Evolutionary conservation across 352 stramenopile genomes (phyloP), one percentile per base, ranked within the genome.

Genomic region (Nothophytophthora sp.): DNA sequence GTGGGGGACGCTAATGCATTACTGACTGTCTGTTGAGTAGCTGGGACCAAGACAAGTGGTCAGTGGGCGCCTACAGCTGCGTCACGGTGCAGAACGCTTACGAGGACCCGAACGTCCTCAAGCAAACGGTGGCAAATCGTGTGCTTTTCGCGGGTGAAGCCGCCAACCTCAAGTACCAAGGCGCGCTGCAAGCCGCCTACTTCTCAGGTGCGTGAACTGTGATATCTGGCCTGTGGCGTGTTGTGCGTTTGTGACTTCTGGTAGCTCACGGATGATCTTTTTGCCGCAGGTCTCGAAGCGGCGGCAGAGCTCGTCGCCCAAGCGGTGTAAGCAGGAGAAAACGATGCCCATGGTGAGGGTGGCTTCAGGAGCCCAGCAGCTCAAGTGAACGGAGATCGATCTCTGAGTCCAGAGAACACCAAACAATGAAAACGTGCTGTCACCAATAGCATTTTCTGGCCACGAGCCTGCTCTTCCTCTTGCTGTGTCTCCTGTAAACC

Each of bases 141-240:
- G 56, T 92, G 34, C 47, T 83, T 27, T 92, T 92, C 39, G 77
- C 73, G 6, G 82, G 82, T 11, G 82, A 92, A 33, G 80, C 81
- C 7, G 88, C 80, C 19, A 79, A 80, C 41, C 68, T 75, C 53
- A 71, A 83, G 42, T 88, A 92, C 50, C 82, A 89, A 37, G 76
- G 77, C 10, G 83, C 80, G 3, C 65, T 89, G 2, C 78, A 89
- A 40, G 80, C 77, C 0, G 82, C 82, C 23, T 87, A 88, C 36
- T 66, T 90, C 34, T 82, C 80, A 1, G 76, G 70, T 46, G 24
- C 7, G 22, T 34, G 10, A 20, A 15, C 13, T 33, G 22, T 19
- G 29, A 24, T n/a, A n/a, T n/a, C n/a, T n/a, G n/a, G n/a, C n/a
- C n/a, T n/a, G n/a, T n/a, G n/a, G n/a, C n/a, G n/a, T n/a, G n/a